Evolutionary conservation across 2,329 filamentous ascomycete genomes (phyloP), one percentile per base, ranked within the genome.

Genomic region (Helotiales sp.): DNA sequence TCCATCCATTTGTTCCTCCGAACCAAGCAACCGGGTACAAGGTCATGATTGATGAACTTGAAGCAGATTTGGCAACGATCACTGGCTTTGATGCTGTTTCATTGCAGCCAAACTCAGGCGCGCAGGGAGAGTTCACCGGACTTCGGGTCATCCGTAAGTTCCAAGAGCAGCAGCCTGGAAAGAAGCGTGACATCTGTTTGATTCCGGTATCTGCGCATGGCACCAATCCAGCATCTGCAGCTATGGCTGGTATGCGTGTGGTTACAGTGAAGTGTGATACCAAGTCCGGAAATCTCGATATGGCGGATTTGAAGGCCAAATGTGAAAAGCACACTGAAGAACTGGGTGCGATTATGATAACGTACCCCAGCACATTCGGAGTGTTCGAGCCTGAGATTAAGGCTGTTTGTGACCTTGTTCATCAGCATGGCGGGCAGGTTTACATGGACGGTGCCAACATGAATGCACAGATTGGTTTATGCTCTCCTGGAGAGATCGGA

Each of bases 361-460:
- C 93, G 2, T 98, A 98, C 72, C 93, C 93, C 30, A 95, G 89
- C 73, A 98, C 93, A 0, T 98, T 89, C 66, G 93, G 93, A 72
- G 91, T 98, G 29, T 98, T 96, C 70, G 93, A 98, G 79, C 93
- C 93, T 2, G 83, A 87, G 63, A 85, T 96, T 72, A 95, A 92
- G 78, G 84, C 89, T 70, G 92, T 88, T 15, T 96, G 92, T 74
- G 79, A 91, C 55, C 79, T 96, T 29, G 91, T 98, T 17, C 93
- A 98, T 76, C 75, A 89, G 63, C 79, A 96, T 70, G 93, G 93
- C 52, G 93, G 93, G 9, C 91, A 96, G 71, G 93, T 98, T 15
- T 98, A 97, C 79, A 97, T 98, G 93, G 93, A 98, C 72, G 93
- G 93, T 48, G 93, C 93, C 64, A 98, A 98, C 78, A 95, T 97